Evolutionary conservation across 2,329 filamentous ascomycete species (phyloP), one percentile per base, ranked within the genome.

Genomic region (Hymenoscyphus repandus): DNA sequence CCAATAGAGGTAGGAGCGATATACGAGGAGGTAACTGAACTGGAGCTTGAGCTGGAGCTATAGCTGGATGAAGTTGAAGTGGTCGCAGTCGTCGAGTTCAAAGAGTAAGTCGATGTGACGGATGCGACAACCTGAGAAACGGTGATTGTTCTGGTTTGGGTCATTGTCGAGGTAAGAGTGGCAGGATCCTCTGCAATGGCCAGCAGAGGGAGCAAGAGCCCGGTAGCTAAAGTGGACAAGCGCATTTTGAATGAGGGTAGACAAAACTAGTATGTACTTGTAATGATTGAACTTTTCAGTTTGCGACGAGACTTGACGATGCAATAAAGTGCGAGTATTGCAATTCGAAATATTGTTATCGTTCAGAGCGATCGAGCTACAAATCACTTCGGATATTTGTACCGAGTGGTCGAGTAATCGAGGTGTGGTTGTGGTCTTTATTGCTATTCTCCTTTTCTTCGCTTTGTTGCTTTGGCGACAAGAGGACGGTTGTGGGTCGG

Each of bases 191-290:
- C 47, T 34, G 77, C 77, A 47, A 77, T 60, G 53, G 76, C 79
- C 62, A 80, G 64, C 47, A 78, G 70, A 60, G 79, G 78, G 63
- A 83, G 71, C 56, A 76, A 63, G 55, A 71, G 65, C 54, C 74
- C 73, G 53, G 76, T 65, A 62, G 75, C 51, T 53, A 81, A 60
- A 30, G 72, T 66, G 42, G 68, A 66, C 60, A 76, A 58, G 55
- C 71, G 72, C 73, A 76, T 76, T 50, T 54, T 57, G 55, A 53
- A 40, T 18, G 37, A 37, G 31, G 41, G 39, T 33, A 3, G 12
- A 31, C 22, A 46, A 37, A 41, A 38, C 41, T 18, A 12, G 18
- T 47, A 20, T 31, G 46, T 44, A 48, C 47, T 22, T 34, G 39
- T 20, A 38, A 40, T 18, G 34, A 10, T 43, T 27, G 37, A 37